Conservation (phyloP, 169 alveolate genomes). For the Eimeria tenella region DNA sequence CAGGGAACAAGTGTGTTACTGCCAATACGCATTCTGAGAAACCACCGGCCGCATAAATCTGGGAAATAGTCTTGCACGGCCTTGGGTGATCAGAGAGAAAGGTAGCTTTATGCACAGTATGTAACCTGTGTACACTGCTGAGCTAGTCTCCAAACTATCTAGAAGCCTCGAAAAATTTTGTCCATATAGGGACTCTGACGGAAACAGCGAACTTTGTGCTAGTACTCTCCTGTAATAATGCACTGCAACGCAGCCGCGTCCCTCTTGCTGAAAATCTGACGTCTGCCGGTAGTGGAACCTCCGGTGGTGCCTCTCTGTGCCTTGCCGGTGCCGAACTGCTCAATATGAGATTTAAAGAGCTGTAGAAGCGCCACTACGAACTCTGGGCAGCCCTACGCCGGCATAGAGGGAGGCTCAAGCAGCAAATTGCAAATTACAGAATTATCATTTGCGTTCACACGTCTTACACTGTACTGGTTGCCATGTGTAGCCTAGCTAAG, state of each 20-base stretch:
- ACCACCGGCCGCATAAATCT: background rate
- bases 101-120: too few species aligned
- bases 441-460: too few species aligned
- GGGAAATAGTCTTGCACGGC: background rate
- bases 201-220: too few species aligned
- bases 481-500: background rate
- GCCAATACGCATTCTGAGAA: too few species aligned
- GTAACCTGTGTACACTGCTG: too few species aligned
- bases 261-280: slow-evolving; percentile 6
- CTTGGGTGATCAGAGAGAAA: background rate
- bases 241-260: slow-evolving; percentile 33
- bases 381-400: slow-evolving; percentile 30
- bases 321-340: background rate
- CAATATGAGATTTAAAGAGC: slow-evolving; percentile 10
- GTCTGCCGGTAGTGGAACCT: background rate
- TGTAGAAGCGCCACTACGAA: slow-evolving; percentile 16
- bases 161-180: too few species aligned
- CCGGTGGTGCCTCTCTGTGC: background rate
- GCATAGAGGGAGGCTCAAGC: too few species aligned
- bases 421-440: too few species aligned
- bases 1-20: background rate
- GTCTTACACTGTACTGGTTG: background rate
- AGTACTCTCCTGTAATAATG: slow-evolving; percentile 49
- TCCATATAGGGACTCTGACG: too few species aligned
- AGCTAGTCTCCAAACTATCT: too few species aligned